Base-by-base conservation (phyloP, 257 asterid genomes). In the Penstemon davidsonii region DNA sequence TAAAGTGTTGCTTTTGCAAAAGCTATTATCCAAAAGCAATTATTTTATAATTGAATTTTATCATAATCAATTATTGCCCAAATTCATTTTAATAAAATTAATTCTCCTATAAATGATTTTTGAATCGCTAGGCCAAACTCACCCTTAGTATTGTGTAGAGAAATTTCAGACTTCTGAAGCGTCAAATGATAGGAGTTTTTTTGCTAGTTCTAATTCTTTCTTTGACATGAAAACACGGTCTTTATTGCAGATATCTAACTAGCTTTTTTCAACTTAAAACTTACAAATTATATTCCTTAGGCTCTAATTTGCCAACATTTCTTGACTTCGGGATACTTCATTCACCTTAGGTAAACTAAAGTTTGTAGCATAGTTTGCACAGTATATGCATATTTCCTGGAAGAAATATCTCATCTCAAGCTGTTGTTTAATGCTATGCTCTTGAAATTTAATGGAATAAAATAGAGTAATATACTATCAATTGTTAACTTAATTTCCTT, bases 121-220 rank as follows among this genome's bases (percentile, higher is more conserved):
- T 2, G 33, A 25, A 1, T 25, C 33, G 33, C 33, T 25, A 25
- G 33, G 33, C 33, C 33, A 25, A 25, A 25, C 33, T 25, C 33
- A 25, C 33, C 33, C 0, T 15, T 15, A 33, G n/a, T 37, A 13
- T n/a, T 19, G 8, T 40, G 46, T 25, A 5, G 39, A 47, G 33
- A 50, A 37, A 55, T 59, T 33, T 74, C 45, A 37, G 52, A 61
- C 53, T 5, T 62, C 10, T 18, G 51, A 36, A 18, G 60, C 47
- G 13, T 36, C 51, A 50, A 44, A 13, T 25, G 33, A 2, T 25
- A 25, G 33, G 33, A 54, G 45, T 66, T 62, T 64, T 37, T 43
- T 60, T 13, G 56, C 79, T 41, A 55, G 52, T 40, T 70, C 65
- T 51, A 53, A 47, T 57, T 43, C 62, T 54, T 64, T 46, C 11